phyloP scores from a whole-genome alignment of 2,329 filamentous ascomycete genomes.

The Pestalotiopsis sp. region DNA sequence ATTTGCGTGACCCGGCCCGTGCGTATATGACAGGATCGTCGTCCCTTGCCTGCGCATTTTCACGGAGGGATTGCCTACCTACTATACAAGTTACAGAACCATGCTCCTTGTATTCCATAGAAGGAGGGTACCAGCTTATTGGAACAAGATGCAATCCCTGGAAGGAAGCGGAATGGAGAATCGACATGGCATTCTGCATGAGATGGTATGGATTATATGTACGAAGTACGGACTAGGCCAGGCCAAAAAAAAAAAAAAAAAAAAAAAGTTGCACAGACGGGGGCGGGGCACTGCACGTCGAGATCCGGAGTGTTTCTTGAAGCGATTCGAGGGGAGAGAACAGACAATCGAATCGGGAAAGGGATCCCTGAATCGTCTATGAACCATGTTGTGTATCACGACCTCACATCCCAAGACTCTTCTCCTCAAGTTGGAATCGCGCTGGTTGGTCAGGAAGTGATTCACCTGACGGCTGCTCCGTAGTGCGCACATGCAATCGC shows the following conservation, averaged over 20 bases:
- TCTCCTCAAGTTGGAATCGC: neutral
- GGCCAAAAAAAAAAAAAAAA: too few relatives aligned
- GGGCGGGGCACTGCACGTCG: neutral
- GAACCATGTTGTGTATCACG: neutral
- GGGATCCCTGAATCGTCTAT: neutral
- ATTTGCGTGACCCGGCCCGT: neutral
- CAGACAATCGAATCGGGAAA: neutral
- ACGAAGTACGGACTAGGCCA: neutral
- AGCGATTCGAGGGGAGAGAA: neutral
- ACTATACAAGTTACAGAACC: too few relatives aligned
- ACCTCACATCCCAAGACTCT: neutral
- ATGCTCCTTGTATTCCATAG: too few relatives aligned
- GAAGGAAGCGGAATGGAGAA: too few relatives aligned
- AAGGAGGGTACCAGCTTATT: too few relatives aligned
- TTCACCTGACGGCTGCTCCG: neutral
- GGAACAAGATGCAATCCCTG: too few relatives aligned
- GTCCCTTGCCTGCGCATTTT: neutral
- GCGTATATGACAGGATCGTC: neutral
- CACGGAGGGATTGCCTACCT: too few relatives aligned
- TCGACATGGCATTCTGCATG: too few relatives aligned
- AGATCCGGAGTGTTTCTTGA: neutral
- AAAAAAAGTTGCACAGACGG: neutral
- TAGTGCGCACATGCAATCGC: neutral
- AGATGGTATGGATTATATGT: neutral
- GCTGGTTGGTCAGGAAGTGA: neutral